Evolutionary conservation across 176 grass and related monocot genomes (phyloP).

Genomic region (Dendrocalamus sinicus): DNA sequence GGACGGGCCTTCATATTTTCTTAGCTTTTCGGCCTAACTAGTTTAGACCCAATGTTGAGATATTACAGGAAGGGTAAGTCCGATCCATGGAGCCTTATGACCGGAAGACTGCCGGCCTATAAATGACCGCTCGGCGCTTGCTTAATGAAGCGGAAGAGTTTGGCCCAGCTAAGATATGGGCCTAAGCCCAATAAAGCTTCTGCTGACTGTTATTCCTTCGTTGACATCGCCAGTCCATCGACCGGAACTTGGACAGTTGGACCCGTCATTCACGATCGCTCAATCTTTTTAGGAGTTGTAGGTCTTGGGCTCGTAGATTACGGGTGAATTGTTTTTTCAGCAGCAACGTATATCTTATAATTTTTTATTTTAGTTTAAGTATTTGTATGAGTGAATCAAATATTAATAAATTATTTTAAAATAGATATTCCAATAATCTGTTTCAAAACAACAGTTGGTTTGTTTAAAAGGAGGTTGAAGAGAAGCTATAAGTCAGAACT

Average conservation of each 20-base stretch:
- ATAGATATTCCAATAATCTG: too few relatives aligned
- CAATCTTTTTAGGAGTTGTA: not conserved
- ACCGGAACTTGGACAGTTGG: not conserved
- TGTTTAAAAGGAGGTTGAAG: too few relatives aligned
- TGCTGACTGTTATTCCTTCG: not conserved
- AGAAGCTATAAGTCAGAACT: too few relatives aligned
- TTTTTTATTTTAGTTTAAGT: too few relatives aligned
- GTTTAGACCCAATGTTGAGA: not conserved
- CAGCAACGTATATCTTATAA: too few relatives aligned
- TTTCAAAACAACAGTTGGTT: too few relatives aligned
- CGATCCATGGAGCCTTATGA: not conserved
- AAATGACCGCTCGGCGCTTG: not conserved
- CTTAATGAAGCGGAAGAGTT: not conserved
- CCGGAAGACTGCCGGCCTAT: not conserved
- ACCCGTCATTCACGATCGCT: not conserved
- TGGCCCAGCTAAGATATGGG: too few relatives aligned
- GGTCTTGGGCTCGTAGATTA: not conserved
- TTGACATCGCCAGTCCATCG: not conserved
- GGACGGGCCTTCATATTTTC: too few relatives aligned
- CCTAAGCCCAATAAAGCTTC: not conserved
- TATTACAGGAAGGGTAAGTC: not conserved
- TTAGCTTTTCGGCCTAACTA: not conserved
- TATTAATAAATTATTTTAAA: too few relatives aligned
- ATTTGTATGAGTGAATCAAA: fast-evolving
- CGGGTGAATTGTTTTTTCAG: too few relatives aligned